These are phyloP conservation scores for Vaccinium darrowii DNA, from an alignment of 148 eudicot species.

Conservation along the genomic window DNA sequence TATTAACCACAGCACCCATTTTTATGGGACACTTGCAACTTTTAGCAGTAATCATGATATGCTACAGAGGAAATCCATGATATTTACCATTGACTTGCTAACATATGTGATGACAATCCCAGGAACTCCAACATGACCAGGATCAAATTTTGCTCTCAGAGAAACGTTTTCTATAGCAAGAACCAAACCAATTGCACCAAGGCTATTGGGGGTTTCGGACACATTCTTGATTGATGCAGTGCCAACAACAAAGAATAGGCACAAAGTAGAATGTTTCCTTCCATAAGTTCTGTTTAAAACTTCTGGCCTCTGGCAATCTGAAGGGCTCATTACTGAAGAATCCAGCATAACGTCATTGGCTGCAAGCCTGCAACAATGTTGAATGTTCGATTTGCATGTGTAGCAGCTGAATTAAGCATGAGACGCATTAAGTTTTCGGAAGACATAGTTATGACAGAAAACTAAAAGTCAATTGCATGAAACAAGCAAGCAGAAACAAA, in stretches of 20 bases:
- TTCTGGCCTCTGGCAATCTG: constrained; percentile 94
- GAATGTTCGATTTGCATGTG: constrained; percentile 58
- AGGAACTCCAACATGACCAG: constrained; percentile 77
- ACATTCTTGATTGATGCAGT: constrained; percentile 86
- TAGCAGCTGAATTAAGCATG: constrained; percentile 69
- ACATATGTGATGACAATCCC: constrained; percentile 90
- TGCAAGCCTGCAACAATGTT: constrained; percentile 88
- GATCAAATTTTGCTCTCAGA: constrained; percentile 95
- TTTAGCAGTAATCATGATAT: background rate
- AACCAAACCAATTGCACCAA: constrained; percentile 93
- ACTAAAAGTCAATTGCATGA: background rate
- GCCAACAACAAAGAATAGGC: constrained; percentile 87
- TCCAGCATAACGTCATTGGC: constrained; percentile 85
- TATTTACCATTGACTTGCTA: constrained; percentile 66
- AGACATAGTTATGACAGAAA: background rate
- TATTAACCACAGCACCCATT: background rate
- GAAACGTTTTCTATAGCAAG: constrained; percentile 90
- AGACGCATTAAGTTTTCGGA: constrained; percentile 20
- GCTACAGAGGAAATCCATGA: background rate
- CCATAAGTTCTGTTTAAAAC: constrained; percentile 76
- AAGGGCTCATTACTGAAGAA: constrained; percentile 63
- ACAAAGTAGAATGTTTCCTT: constrained; percentile 91
- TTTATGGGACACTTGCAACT: background rate
- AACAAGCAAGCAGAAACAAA: background rate
- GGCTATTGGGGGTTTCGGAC: constrained; percentile 77